These are phyloP conservation scores for Tetrahymena malaccensis DNA, from an alignment of 73 alveolate genomes.

Conservation along the genomic window DNA sequence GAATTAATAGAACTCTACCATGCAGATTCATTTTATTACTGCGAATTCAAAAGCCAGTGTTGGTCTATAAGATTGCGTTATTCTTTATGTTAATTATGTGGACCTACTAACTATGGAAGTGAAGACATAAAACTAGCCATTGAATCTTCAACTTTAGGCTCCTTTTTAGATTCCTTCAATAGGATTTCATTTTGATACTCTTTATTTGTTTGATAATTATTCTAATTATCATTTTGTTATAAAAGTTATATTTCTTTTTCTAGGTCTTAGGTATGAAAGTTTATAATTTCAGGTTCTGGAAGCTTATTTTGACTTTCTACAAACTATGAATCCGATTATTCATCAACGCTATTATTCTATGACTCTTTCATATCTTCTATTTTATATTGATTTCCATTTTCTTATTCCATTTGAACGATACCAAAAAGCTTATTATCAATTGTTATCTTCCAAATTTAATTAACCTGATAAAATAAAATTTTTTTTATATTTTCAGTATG, in stretches of 20 bases:
- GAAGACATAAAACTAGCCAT: not conserved
- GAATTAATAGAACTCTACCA: not conserved
- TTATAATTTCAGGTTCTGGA: not conserved
- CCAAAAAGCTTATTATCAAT: not conserved
- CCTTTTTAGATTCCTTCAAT: not conserved
- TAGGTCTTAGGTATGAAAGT: not conserved
- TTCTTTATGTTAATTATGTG: not conserved
- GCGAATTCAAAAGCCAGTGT: not conserved
- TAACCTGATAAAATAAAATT: not conserved
- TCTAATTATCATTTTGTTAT: not conserved
- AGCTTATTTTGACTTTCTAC: not conserved
- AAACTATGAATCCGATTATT: not conserved
- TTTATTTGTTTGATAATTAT: not conserved
- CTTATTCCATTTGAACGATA: not conserved
- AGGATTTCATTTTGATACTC: not conserved
- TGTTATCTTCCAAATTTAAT: not conserved
- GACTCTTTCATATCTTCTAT: not conserved
- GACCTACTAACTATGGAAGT: not conserved
- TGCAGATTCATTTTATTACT: not conserved
- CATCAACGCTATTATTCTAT: not conserved
- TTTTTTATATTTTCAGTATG: not conserved
- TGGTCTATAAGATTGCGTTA: not conserved
- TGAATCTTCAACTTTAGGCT: not conserved
- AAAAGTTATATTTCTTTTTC: not conserved
- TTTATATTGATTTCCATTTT: not conserved